These are phyloP conservation scores for Chrysosporium keratinophilum DNA, from an alignment of 2,329 filamentous ascomycete species.

Conservation along the genomic window DNA sequence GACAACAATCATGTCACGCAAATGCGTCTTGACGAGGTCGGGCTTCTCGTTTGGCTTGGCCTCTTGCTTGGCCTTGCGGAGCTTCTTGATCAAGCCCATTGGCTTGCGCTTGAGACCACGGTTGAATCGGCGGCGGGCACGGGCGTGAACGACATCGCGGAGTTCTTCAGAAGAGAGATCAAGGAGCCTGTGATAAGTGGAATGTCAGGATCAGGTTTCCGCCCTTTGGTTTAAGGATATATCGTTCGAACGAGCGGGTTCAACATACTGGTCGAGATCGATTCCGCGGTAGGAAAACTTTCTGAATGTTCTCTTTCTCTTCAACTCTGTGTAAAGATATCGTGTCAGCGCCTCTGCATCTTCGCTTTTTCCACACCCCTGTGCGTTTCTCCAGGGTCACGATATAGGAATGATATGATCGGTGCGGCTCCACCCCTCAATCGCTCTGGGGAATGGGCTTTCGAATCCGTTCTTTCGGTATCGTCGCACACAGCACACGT, in stretches of 20 bases:
- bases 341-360: constrained; percentile 18
- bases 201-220: constrained; percentile 10
- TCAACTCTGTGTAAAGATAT: constrained; percentile 59
- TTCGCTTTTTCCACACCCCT: neutral
- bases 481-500: neutral
- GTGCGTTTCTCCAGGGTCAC: neutral
- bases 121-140: constrained; percentile 98
- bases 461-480: neutral
- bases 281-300: constrained; percentile 99
- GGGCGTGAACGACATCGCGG: constrained; percentile 98
- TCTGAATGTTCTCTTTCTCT: constrained; percentile 99
- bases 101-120: constrained; percentile 99
- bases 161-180: constrained; percentile 98
- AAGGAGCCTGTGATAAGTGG: constrained; percentile 62
- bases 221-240: neutral
- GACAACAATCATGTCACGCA: constrained; percentile 99
- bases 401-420: neutral
- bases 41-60: constrained; percentile 99
- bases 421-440: neutral
- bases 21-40: constrained; percentile 97
- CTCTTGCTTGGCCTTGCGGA: constrained; percentile 98
- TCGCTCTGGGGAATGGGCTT: too few relatives aligned
- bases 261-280: constrained; percentile 94
- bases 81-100: constrained; percentile 99
- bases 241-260: constrained; percentile 7